Evolutionary conservation across 1,284 basidiomycete species (phyloP).

Genomic region (Ceratobasidium sp.): DNA sequence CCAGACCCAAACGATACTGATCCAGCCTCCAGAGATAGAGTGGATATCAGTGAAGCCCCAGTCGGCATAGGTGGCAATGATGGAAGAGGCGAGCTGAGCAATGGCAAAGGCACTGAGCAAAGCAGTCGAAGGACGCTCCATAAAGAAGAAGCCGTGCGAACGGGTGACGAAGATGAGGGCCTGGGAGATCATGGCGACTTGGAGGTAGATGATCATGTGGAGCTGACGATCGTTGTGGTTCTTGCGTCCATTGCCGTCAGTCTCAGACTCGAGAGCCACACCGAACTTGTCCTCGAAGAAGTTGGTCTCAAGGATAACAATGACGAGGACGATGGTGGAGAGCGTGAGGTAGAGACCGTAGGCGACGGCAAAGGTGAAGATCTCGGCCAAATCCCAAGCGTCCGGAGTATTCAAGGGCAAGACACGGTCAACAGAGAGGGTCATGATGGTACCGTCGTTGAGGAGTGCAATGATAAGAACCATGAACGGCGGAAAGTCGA

Average conservation of each 20-base stretch:
- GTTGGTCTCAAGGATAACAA: slow-evolving; percentile 81
- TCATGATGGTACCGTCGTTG: slow-evolving; percentile 99
- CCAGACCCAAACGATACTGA: slow-evolving; percentile 97
- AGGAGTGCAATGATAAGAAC: slow-evolving; percentile 95
- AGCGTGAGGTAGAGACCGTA: slow-evolving; percentile 92
- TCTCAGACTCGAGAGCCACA: slow-evolving; percentile 62
- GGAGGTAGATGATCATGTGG: slow-evolving; percentile 82
- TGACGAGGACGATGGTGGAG: slow-evolving; percentile 84
- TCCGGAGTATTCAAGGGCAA: slow-evolving; percentile 90
- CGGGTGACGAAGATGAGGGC: slow-evolving; percentile 97
- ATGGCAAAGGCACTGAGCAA: slow-evolving; percentile 89
- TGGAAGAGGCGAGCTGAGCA: slow-evolving; percentile 91
- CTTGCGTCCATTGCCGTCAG: slow-evolving; percentile 59
- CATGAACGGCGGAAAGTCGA: slow-evolving; percentile 99
- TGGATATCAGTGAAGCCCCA: slow-evolving; percentile 87
- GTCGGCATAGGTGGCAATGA: slow-evolving; percentile 91
- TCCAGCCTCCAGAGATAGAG: slow-evolving; percentile 86
- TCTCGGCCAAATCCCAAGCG: slow-evolving; percentile 95
- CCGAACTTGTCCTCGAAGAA: slow-evolving; percentile 91
- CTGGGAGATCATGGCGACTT: slow-evolving; percentile 97
- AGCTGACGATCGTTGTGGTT: slow-evolving; percentile 72
- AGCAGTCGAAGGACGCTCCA: slow-evolving; percentile 92
- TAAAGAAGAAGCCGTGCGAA: slow-evolving; percentile 96
- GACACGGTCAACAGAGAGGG: slow-evolving; percentile 94
- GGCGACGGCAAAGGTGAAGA: slow-evolving; percentile 92